These are phyloP conservation scores for Coemansia sp. DNA, from an alignment of 192 early-diverging fungal genomes.

Conservation along the genomic window DNA sequence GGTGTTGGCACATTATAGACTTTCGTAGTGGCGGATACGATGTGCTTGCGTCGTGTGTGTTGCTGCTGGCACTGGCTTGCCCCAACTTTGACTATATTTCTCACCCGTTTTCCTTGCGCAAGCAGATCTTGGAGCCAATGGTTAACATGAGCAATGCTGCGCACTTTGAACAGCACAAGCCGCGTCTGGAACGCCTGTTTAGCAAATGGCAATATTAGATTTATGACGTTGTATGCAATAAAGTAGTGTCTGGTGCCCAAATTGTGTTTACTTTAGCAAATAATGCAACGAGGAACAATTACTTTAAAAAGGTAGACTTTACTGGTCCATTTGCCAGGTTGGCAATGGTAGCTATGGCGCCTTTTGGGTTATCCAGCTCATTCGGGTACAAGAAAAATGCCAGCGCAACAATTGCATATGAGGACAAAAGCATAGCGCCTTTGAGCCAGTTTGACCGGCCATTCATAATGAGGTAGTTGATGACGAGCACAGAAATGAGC, in stretches of 20 bases:
- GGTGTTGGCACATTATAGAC: background rate
- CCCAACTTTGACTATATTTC: background rate
- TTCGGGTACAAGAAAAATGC: slow-evolving; percentile 77
- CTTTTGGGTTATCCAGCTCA: slow-evolving; percentile 30
- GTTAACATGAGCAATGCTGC: background rate
- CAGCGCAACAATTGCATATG: slow-evolving; percentile 81
- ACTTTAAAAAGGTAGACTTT: slow-evolving; percentile 3
- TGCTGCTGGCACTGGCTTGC: background rate
- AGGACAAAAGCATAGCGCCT: slow-evolving; percentile 79
- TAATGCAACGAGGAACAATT: background rate
- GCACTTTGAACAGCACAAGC: background rate
- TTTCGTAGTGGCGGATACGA: background rate
- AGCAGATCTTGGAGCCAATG: background rate
- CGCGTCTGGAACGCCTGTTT: background rate
- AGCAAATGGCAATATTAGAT: background rate
- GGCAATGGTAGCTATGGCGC: background rate
- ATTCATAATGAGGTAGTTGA: slow-evolving; percentile 79
- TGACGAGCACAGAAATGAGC: slow-evolving; percentile 84
- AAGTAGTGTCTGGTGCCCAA: background rate
- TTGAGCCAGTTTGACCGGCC: slow-evolving; percentile 93
- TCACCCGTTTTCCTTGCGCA: background rate
- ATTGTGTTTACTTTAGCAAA: background rate
- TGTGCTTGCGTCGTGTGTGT: background rate
- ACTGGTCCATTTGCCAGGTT: background rate
- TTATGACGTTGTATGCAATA: background rate